Percentiles rank a stretch among this genome's conserved stretches.
These are phyloP conservation scores for Trichaptum fuscoviolaceum DNA, from an alignment of 768 basidiomycete genomes.

Conservation along the genomic window DNA sequence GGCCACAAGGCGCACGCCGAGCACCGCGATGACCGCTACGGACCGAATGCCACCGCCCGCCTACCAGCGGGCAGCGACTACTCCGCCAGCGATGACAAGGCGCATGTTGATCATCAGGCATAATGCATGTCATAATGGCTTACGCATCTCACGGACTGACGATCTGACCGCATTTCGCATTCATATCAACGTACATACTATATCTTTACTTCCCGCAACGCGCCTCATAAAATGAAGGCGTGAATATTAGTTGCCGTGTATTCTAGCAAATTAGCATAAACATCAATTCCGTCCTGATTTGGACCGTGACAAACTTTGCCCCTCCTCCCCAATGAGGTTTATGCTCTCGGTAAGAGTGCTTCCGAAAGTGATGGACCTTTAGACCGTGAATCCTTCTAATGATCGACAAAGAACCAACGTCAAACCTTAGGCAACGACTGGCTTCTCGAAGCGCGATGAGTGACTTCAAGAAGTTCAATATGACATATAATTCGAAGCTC, in stretches of 20 bases:
- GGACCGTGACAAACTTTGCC: no score
- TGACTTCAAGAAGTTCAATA: neutral
- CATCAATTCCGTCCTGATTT: neutral
- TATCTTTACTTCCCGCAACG: neutral
- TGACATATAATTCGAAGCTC: no score
- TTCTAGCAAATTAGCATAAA: neutral
- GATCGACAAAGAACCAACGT: neutral
- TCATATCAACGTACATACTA: neutral
- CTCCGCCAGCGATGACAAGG: slow-evolving; percentile 10
- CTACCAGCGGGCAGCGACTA: slow-evolving; percentile 4
- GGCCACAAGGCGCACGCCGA: slow-evolving; percentile 13
- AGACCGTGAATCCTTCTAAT: neutral
- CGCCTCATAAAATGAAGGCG: neutral
- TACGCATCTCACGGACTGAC: neutral
- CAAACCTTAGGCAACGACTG: neutral
- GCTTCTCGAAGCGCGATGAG: neutral
- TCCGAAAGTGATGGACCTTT: neutral
- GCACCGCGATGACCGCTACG: slow-evolving; percentile 2
- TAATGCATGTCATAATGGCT: slow-evolving; percentile 15
- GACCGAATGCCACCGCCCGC: neutral
- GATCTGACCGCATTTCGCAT: neutral
- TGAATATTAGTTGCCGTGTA: neutral
- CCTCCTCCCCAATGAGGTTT: no score
- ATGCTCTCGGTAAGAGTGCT: neutral
- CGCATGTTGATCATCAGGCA: slow-evolving; percentile 10